Base-by-base conservation (phyloP, 140 eudicot species). In the Cichorium intybus region DNA sequence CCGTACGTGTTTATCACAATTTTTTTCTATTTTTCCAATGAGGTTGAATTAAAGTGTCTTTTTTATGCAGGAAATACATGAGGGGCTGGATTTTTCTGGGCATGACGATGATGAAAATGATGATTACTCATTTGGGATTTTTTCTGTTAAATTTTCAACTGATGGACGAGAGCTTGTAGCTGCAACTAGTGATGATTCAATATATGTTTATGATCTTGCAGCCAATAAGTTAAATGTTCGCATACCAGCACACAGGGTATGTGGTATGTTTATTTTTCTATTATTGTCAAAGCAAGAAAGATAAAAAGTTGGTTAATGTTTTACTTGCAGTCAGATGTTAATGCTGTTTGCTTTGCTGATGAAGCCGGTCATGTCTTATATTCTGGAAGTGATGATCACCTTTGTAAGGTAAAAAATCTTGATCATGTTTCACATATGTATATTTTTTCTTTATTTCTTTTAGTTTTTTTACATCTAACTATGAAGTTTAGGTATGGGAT, bases 161-260 rank as follows among this genome's bases (percentile, higher is more conserved):
- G 99, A 93, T 78, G 99, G 99, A 54, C 79, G 95, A 57, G 99
- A 93, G 59, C 79, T 93, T 73, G 99, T 93, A 12, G 99, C 97
- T 29, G 88, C 85, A 64, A 88, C 95, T 70, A 85, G 82, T 58
- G 94, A 88, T 62, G 81, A 77, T 24, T 65, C 97, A 1, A 88
- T 93, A 66, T 88, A 93, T 59, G 86, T 88, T 50, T 93, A 88
- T 71, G 99, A 93, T 80, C 97, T 93, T 66, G 86, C 47, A 73
- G 76, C 90, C 45, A 81, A 78, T 64, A 81, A 77, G 68, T 71
- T 88, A 64, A 79, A 85, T 65, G 84, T 79, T 31, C 81, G 83
- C 55, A 83, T 93, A 53, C 80, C 82, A 14, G 99, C 95, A 24
- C 99, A 93, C 49, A 68, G 45, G 88, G 99, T 93, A 84, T 15